Percentiles rank a stretch among this genome's conserved stretches.
Evolutionary conservation across 1,284 basidiomycete species (phyloP).

Genomic region (Microbotryomycetes sp.): DNA sequence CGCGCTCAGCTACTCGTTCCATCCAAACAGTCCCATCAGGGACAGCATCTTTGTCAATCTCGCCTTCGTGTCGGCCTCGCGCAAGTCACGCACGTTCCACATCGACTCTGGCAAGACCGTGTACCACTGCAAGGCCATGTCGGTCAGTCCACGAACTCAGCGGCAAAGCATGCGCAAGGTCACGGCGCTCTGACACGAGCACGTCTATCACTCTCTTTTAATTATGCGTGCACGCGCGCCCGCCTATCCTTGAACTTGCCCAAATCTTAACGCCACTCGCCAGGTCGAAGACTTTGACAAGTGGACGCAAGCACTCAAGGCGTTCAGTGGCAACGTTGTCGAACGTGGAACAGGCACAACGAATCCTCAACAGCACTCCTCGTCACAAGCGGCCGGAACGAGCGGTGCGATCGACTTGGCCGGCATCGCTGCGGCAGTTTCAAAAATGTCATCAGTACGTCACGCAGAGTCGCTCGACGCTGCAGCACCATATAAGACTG

Average conservation of each 20-base stretch:
- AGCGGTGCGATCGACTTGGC: not conserved
- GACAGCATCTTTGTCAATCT: conserved; percentile 60
- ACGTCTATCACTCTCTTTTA: too few relatives aligned
- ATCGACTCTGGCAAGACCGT: conserved; percentile 66
- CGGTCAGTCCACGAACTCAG: not conserved
- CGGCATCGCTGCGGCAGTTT: not conserved
- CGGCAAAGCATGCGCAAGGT: too few relatives aligned
- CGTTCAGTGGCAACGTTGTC: conserved; percentile 27
- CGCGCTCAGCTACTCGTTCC: conserved; percentile 64
- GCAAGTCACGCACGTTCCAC: conserved; percentile 62
- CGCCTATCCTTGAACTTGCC: too few relatives aligned
- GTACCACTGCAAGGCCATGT: conserved; percentile 39
- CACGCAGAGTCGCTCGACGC: not conserved
- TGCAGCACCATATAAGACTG: not conserved
- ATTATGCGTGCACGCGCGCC: too few relatives aligned
- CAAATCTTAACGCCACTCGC: conserved; percentile 56
- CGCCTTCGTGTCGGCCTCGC: conserved; percentile 63
- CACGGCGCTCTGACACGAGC: too few relatives aligned
- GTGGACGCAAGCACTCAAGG: conserved; percentile 60
- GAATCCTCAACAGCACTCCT: not conserved
- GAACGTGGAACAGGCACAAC: not conserved
- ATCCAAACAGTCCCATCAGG: conserved; percentile 59
- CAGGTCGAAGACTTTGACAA: conserved; percentile 58
- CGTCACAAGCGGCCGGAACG: not conserved
- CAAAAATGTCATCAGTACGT: conserved; percentile 8